Evolutionary conservation across 805 yeast species (phyloP).

Genomic region (Barnettozyma salicaria): DNA sequence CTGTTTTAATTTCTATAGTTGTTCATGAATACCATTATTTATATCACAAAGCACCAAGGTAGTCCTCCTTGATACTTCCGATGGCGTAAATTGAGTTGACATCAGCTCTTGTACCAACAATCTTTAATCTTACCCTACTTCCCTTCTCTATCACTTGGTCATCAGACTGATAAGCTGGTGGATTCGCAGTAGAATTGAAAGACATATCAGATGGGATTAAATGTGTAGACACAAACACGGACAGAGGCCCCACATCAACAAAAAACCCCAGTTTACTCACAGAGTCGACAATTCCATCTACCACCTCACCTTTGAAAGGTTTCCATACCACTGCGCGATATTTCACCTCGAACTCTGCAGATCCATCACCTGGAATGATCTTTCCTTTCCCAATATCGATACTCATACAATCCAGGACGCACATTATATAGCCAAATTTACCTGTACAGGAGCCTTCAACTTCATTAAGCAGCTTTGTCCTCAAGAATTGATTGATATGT

Average conservation of each 20-base stretch:
- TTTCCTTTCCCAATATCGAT: constrained; percentile 94
- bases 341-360: constrained; percentile 94
- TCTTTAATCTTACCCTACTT: constrained; percentile 86
- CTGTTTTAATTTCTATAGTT: background rate
- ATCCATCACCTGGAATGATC: constrained; percentile 85
- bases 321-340: constrained; percentile 97
- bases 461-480: constrained; percentile 85
- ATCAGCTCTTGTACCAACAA: constrained; percentile 95
- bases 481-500: constrained; percentile 88
- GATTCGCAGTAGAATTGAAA: constrained; percentile 91
- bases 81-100: constrained; percentile 96
- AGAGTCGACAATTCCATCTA: constrained; percentile 91
- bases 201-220: constrained; percentile 91
- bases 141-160: constrained; percentile 96
- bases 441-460: constrained; percentile 99
- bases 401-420: constrained; percentile 90
- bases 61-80: constrained; percentile 97
- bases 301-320: constrained; percentile 98
- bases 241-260: constrained; percentile 96
- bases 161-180: constrained; percentile 95
- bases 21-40: constrained; percentile 4
- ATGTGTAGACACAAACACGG: constrained; percentile 92
- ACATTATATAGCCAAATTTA: constrained; percentile 94
- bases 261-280: constrained; percentile 95
- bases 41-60: constrained; percentile 69